phyloP scores from a whole-genome alignment of 257 asterid species.

The Forsythia viridissima region DNA sequence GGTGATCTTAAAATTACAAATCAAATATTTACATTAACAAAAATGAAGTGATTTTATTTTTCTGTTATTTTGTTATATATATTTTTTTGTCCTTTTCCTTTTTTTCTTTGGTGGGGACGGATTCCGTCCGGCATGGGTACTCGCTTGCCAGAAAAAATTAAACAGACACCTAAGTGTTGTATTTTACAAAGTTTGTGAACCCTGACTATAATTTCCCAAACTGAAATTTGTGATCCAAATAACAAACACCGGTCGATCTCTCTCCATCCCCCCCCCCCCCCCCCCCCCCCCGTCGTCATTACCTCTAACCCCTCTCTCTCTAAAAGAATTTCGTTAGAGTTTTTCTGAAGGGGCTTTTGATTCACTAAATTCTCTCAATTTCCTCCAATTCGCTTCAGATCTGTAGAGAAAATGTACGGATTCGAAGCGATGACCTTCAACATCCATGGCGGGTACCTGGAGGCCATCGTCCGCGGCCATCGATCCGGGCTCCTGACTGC shows the following conservation, averaged over 20 bases:
- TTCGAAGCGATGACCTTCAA: constrained; percentile 92
- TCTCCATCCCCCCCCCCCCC: not conserved
- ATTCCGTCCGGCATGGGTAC: not conserved
- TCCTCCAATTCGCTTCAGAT: constrained; percentile 50
- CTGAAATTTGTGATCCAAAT: not conserved
- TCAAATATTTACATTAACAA: too few species aligned
- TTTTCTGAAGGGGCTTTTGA: constrained; percentile 20
- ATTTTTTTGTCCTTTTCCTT: too few species aligned
- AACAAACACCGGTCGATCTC: not conserved
- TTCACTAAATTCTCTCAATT: constrained; percentile 7
- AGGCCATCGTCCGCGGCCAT: constrained; percentile 85
- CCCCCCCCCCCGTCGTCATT: not conserved
- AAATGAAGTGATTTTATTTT: too few species aligned
- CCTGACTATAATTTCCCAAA: not conserved
- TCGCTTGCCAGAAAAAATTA: not conserved
- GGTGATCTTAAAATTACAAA: too few species aligned
- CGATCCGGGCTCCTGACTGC: constrained; percentile 93
- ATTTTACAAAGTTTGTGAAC: not conserved
- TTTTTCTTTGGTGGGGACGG: too few species aligned
- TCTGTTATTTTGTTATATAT: too few species aligned
- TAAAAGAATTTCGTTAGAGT: constrained; percentile 9
- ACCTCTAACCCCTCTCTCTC: constrained; percentile 4
- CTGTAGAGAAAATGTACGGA: constrained; percentile 73
- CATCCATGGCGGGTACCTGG: constrained; percentile 85
- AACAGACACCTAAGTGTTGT: not conserved